phyloP scores from a whole-genome alignment of 306 rosid genomes.

The Aeschynomene evenia region DNA sequence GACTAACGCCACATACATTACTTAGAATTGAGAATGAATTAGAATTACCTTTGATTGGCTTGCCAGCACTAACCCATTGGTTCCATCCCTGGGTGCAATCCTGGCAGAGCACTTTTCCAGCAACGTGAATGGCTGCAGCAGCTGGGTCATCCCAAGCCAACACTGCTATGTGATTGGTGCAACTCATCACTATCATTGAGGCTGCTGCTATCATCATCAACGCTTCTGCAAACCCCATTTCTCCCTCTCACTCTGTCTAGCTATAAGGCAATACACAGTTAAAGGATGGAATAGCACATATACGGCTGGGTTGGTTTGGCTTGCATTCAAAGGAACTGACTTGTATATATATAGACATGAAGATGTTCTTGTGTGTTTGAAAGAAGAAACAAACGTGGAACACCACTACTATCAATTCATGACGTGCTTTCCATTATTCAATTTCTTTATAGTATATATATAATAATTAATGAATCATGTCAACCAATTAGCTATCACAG shows the following conservation, averaged over 20 bases:
- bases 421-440: constrained; percentile 36
- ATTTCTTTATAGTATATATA: background rate
- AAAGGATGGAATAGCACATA: background rate
- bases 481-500: background rate
- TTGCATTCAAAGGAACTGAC: constrained; percentile 16
- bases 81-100: constrained; percentile 80
- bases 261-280: background rate
- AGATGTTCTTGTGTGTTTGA: background rate
- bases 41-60: constrained; percentile 60
- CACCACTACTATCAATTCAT: constrained; percentile 30
- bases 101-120: constrained; percentile 82
- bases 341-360: constrained; percentile 14
- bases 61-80: constrained; percentile 59
- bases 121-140: constrained; percentile 41
- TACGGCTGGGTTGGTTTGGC: background rate
- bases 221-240: constrained; percentile 34
- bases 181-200: constrained; percentile 37
- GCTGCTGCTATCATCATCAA: constrained; percentile 39
- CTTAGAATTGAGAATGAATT: background rate
- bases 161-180: constrained; percentile 32
- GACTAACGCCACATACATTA: no score
- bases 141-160: constrained; percentile 27
- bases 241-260: background rate
- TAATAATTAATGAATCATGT: background rate
- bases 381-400: constrained; percentile 27